A percentile compares a stretch with the other conserved stretches of the same genome.
phyloP scores from a whole-genome alignment of 805 yeast species.

The Zygosaccharomyces rouxii region DNA sequence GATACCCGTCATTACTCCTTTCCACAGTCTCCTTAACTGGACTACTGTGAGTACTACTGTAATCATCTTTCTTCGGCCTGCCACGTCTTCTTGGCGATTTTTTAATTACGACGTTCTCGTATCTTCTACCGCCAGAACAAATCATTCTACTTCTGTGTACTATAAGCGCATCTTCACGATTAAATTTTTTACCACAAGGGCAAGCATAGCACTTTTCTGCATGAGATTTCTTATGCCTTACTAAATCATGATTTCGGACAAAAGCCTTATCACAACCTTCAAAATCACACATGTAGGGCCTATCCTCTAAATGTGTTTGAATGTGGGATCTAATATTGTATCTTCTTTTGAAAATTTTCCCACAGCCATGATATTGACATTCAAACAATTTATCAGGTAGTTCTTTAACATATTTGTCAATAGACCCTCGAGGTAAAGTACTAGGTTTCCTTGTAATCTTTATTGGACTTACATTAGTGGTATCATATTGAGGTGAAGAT shows the following conservation, averaged over 20 bases:
- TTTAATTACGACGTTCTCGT: slow-evolving; percentile 27
- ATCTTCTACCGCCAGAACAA: slow-evolving; percentile 63
- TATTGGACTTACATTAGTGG: slow-evolving; percentile 18
- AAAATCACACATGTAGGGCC: slow-evolving; percentile 76
- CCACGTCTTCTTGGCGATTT: slow-evolving; percentile 32
- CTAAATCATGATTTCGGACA: slow-evolving; percentile 92
- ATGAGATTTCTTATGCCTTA: slow-evolving; percentile 87
- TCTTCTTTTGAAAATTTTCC: slow-evolving; percentile 77
- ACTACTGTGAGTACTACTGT: slow-evolving; percentile 19
- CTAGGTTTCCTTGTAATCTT: slow-evolving; percentile 32
- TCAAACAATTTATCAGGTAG: slow-evolving; percentile 71
- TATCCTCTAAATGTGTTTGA: slow-evolving; percentile 91
- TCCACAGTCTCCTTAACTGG: slow-evolving; percentile 26
- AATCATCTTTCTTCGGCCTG: slow-evolving; percentile 25
- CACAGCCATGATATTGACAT: slow-evolving; percentile 75
- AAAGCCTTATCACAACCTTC: slow-evolving; percentile 73
- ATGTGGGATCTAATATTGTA: slow-evolving; percentile 93
- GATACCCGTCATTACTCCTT: slow-evolving; percentile 19
- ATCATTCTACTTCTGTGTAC: slow-evolving; percentile 77
- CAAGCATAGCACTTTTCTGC: slow-evolving; percentile 67
- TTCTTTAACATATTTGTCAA: slow-evolving; percentile 78
- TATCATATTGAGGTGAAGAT: slow-evolving; percentile 20
- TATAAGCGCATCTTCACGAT: slow-evolving; percentile 82
- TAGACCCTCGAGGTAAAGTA: slow-evolving; percentile 78
- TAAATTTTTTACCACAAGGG: slow-evolving; percentile 91